Conservation (phyloP, 2,329 filamentous ascomycete genomes). For the Alternaria sp. region DNA sequence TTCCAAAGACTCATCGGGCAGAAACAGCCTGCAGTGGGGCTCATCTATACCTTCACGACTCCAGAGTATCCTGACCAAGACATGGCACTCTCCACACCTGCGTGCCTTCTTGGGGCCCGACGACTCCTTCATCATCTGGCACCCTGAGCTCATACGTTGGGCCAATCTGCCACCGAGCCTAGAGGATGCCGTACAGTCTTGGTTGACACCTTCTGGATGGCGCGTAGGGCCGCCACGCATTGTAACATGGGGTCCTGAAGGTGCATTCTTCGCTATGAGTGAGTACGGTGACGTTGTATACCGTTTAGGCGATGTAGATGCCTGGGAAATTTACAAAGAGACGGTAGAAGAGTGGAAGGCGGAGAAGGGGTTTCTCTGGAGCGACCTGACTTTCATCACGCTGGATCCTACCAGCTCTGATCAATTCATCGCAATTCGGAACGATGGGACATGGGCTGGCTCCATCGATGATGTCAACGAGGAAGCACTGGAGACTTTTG, state of each 20-base stretch:
- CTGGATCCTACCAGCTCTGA: conserved; percentile 42
- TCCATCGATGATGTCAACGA: conserved; percentile 47
- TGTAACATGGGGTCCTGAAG: conserved; percentile 42
- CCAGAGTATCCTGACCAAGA: conserved; percentile 29
- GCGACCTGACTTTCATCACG: conserved; percentile 40
- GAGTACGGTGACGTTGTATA: conserved; percentile 48
- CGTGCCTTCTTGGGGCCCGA: conserved; percentile 43
- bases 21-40: conserved; percentile 44
- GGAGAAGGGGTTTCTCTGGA: conserved; percentile 44
- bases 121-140: conserved; percentile 48
- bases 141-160: conserved; percentile 47
- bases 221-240: conserved; percentile 45
- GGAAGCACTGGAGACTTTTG: conserved; percentile 44
- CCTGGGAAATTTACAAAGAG: conserved; percentile 45
- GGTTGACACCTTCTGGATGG: conserved; percentile 51
- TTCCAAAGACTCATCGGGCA: conserved; percentile 39
- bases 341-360: conserved; percentile 49
- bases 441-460: conserved; percentile 48
- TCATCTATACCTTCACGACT: conserved; percentile 33
- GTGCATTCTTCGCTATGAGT: conserved; percentile 50
- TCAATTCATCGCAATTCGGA: conserved; percentile 48
- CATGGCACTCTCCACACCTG: conserved; percentile 42
- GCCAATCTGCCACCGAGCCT: conserved; percentile 35
- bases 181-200: conserved; percentile 45
- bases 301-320: conserved; percentile 31